Evolutionary conservation across 768 basidiomycete genomes (phyloP).

Genomic region (Hirschioporus abietinus): DNA sequence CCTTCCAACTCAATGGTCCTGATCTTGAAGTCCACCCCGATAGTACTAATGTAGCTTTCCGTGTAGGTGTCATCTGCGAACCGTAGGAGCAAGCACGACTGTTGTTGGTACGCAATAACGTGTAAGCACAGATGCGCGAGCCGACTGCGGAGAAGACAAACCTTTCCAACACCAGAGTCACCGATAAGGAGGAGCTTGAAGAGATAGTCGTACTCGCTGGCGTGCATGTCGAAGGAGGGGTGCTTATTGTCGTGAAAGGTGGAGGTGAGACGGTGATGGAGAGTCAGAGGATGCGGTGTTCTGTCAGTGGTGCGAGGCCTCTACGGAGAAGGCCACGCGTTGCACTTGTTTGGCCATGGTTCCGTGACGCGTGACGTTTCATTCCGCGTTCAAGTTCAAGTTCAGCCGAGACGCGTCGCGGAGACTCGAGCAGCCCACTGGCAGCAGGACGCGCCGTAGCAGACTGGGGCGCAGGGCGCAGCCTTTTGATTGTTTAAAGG

Average conservation of each 20-base stretch:
- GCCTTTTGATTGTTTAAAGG: background rate
- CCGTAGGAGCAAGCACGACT: constrained; percentile 90
- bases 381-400: background rate
- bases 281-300: constrained; percentile 3
- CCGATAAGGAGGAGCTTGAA: constrained; percentile 95
- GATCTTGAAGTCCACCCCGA: constrained; percentile 99
- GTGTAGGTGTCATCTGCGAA: constrained; percentile 98
- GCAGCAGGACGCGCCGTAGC: background rate
- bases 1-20: constrained; percentile 98
- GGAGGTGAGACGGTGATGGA: constrained; percentile 3
- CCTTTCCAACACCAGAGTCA: constrained; percentile 94
- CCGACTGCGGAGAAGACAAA: constrained; percentile 25
- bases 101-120: constrained; percentile 20
- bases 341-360: background rate
- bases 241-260: constrained; percentile 1
- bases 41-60: constrained; percentile 95
- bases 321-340: background rate
- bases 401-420: too few species aligned
- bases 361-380: background rate
- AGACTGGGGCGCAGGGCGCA: background rate
- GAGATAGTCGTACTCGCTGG: constrained; percentile 92
- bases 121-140: constrained; percentile 21
- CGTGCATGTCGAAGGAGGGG: constrained; percentile 50
- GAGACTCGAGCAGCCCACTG: too few species aligned
- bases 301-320: constrained; percentile 1